Percentiles rank a stretch among this genome's conserved stretches.
These are phyloP conservation scores for Allium fistulosum DNA, from an alignment of 106 monocot genomes.

Conservation along the genomic window DNA sequence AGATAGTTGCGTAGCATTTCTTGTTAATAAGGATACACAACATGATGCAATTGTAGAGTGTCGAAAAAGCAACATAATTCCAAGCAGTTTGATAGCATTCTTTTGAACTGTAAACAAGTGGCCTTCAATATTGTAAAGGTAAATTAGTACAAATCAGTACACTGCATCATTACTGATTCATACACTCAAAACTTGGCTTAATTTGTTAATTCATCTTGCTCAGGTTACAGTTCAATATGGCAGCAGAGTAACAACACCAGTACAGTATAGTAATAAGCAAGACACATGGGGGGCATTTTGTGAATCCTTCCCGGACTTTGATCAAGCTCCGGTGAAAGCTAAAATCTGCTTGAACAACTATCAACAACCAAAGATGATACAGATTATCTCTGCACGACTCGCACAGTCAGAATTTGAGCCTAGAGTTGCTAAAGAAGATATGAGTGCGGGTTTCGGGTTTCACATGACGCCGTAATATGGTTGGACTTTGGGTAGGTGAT, in stretches of 20 bases:
- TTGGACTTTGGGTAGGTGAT: too few relatives aligned
- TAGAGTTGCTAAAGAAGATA: too few relatives aligned
- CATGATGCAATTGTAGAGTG: slow-evolving; percentile 29
- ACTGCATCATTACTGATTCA: not conserved
- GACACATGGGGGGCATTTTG: slow-evolving; percentile 40
- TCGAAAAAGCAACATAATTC: slow-evolving; percentile 24
- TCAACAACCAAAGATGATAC: slow-evolving; percentile 65
- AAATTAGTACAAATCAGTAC: not conserved
- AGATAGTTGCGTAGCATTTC: slow-evolving; percentile 60
- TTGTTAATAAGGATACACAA: slow-evolving; percentile 44
- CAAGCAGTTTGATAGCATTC: slow-evolving; percentile 49
- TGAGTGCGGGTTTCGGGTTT: too few relatives aligned
- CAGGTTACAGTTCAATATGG: slow-evolving; percentile 53
- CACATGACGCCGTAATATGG: too few relatives aligned
- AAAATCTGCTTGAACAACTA: slow-evolving; percentile 57
- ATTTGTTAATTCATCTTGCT: not conserved
- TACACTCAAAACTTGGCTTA: too few relatives aligned
- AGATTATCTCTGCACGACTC: slow-evolving; percentile 60
- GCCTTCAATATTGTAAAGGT: slow-evolving; percentile 76
- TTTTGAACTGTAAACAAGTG: slow-evolving; percentile 51
- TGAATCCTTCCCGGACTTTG: slow-evolving; percentile 28
- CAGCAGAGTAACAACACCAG: slow-evolving; percentile 26
- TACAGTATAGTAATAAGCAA: slow-evolving; percentile 20
- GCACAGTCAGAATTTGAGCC: too few relatives aligned
- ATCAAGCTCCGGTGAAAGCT: slow-evolving; percentile 9